phyloP scores from a whole-genome alignment of 2,329 filamentous ascomycete species.

The Colletotrichum sp. region DNA sequence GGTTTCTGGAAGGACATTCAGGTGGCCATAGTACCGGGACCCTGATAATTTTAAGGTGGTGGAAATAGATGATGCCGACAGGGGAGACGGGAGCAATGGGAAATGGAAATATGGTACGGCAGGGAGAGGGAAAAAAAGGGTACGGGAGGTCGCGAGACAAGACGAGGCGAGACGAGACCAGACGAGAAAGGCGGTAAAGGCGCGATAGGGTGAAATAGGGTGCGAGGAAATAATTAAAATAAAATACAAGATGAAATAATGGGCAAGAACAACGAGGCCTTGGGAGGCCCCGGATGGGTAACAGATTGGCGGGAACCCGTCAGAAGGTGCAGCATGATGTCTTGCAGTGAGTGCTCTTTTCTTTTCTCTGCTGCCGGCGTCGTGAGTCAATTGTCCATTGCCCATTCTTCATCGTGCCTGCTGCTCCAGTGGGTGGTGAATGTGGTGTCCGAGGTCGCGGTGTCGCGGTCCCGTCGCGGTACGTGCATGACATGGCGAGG shows the following conservation, averaged over 20 bases:
- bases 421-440: background rate
- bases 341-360: background rate
- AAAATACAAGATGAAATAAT: background rate
- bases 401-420: background rate
- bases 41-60: constrained; percentile 20
- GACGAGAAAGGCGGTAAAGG: background rate
- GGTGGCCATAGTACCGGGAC: constrained; percentile 19
- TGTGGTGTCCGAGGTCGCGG: background rate
- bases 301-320: background rate
- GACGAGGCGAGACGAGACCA: constrained; percentile 1
- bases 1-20: constrained; percentile 19
- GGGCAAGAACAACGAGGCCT: background rate
- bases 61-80: constrained; percentile 17
- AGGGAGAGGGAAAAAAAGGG: background rate
- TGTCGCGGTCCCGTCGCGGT: background rate
- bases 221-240: background rate
- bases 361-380: background rate
- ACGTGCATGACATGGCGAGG: constrained; percentile 1
- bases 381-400: background rate
- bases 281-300: background rate
- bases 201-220: background rate
- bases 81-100: background rate
- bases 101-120: constrained; percentile 1
- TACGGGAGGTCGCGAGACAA: constrained; percentile 1
- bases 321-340: background rate